These are phyloP conservation scores for Trichophyton verrucosum DNA, from an alignment of 2,329 filamentous ascomycete species.

Conservation along the genomic window DNA sequence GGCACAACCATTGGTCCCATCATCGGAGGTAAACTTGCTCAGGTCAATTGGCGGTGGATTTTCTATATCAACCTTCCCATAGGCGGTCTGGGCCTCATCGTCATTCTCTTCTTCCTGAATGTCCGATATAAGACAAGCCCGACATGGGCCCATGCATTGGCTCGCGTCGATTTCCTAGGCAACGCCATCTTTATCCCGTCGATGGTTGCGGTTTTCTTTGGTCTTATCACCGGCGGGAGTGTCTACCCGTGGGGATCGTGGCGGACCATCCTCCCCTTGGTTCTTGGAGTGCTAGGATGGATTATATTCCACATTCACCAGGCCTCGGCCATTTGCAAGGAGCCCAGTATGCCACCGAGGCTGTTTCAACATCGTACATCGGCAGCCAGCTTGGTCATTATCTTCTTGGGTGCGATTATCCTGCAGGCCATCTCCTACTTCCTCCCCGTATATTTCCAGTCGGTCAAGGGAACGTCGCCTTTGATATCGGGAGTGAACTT, in stretches of 20 bases:
- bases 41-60: conserved; percentile 14
- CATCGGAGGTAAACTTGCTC: conserved; percentile 14
- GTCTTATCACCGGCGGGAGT: conserved; percentile 6
- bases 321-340: not conserved
- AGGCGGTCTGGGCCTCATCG: conserved; percentile 8
- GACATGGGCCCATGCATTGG: conserved; percentile 24
- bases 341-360: conserved; percentile 4
- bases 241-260: conserved; percentile 6
- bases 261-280: conserved; percentile 4
- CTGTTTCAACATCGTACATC: conserved; percentile 1
- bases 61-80: conserved; percentile 11
- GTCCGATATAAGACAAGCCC: conserved; percentile 20
- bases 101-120: conserved; percentile 31
- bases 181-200: conserved; percentile 5
- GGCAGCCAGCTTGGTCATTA: not conserved
- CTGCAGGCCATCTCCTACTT: conserved; percentile 5
- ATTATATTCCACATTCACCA: conserved; percentile 1
- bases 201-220: conserved; percentile 4
- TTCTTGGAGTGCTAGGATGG: conserved; percentile 1
- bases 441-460: conserved; percentile 8
- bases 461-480: conserved; percentile 5
- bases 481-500: conserved; percentile 5
- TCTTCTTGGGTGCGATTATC: conserved; percentile 1
- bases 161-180: conserved; percentile 6
- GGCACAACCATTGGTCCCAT: conserved; percentile 18